phyloP scores from a whole-genome alignment of 2,329 filamentous ascomycete species.

The Fusarium dimerum region DNA sequence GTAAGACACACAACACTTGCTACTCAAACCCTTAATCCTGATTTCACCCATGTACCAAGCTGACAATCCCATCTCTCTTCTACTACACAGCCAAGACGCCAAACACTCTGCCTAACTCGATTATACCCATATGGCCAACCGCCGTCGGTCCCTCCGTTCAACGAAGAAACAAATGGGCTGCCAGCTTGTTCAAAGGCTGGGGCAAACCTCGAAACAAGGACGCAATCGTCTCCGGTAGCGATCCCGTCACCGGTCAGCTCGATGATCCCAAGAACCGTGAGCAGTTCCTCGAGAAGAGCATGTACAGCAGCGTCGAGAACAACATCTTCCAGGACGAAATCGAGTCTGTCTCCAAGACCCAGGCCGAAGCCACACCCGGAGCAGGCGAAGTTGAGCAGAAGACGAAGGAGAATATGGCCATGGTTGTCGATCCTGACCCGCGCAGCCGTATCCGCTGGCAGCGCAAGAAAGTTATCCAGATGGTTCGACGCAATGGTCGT shows the following conservation, averaged over 20 bases:
- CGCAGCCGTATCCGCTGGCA: conserved; percentile 72
- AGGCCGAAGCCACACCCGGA: conserved; percentile 16
- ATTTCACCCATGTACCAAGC: not conserved
- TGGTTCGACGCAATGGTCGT: conserved; percentile 61
- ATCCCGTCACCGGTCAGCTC: conserved; percentile 35
- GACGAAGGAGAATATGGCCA: conserved; percentile 55
- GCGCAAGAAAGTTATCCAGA: conserved; percentile 78
- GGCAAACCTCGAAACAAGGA: conserved; percentile 32
- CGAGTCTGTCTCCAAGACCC: conserved; percentile 36
- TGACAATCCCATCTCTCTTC: conserved; percentile 11
- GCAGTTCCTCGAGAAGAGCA: conserved; percentile 41
- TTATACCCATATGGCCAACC: conserved; percentile 17
- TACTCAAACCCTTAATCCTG: not conserved
- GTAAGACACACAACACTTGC: conserved; percentile 43
- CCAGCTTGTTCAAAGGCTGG: conserved; percentile 42
- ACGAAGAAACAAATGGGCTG: conserved; percentile 46
- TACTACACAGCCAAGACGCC: conserved; percentile 22
- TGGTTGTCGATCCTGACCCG: conserved; percentile 75
- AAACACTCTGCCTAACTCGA: conserved; percentile 17
- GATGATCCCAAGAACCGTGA: conserved; percentile 45
- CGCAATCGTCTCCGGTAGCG: conserved; percentile 30
- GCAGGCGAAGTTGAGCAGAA: conserved; percentile 39
- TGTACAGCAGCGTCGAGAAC: conserved; percentile 48
- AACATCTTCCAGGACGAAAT: conserved; percentile 66
- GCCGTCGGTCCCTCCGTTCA: conserved; percentile 25